Evolutionary conservation across 352 stramenopile genomes (phyloP).

Genomic region (Pythium insidiosum): DNA sequence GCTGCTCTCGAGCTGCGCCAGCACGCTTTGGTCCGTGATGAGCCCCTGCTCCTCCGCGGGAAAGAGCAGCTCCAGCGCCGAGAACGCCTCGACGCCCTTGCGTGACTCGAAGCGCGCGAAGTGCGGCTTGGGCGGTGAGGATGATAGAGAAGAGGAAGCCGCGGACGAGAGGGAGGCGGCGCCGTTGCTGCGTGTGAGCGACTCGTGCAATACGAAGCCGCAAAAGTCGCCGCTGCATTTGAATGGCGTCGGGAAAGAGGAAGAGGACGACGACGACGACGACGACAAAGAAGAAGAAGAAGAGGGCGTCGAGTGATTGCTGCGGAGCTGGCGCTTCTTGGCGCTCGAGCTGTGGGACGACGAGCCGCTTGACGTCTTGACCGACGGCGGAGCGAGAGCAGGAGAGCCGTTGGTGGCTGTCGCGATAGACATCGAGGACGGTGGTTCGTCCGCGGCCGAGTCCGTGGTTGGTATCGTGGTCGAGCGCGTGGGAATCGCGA

Average conservation of each 20-base stretch:
- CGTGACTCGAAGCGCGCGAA: slow-evolving; percentile 1
- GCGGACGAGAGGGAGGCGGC: not conserved
- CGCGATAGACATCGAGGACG: not conserved
- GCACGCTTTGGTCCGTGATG: slow-evolving; percentile 29
- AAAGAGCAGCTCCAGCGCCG: slow-evolving; percentile 46
- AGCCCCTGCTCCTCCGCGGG: slow-evolving; percentile 27
- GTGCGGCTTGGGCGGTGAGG: too few species aligned
- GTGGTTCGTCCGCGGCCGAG: not conserved
- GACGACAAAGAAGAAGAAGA: too few species aligned
- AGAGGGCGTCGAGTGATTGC: not conserved
- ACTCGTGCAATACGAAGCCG: slow-evolving; percentile 33
- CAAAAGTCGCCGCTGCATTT: slow-evolving; percentile 77
- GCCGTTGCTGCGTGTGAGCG: not conserved
- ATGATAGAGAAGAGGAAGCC: too few species aligned
- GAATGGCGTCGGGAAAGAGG: slow-evolving; percentile 57
- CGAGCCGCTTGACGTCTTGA: not conserved
- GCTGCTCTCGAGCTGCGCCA: slow-evolving; percentile 25
- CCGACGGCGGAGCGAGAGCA: not conserved
- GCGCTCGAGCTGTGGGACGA: not conserved
- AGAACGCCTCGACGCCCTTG: slow-evolving; percentile 16
- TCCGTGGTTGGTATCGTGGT: not conserved
- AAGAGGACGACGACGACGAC: slow-evolving; percentile 3
- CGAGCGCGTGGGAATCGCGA: not conserved
- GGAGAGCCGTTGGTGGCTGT: not conserved
- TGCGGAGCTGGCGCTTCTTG: slow-evolving; percentile 3